Conservation (phyloP, 2,329 filamentous ascomycete species). For the Aureobasidium sp. region DNA sequence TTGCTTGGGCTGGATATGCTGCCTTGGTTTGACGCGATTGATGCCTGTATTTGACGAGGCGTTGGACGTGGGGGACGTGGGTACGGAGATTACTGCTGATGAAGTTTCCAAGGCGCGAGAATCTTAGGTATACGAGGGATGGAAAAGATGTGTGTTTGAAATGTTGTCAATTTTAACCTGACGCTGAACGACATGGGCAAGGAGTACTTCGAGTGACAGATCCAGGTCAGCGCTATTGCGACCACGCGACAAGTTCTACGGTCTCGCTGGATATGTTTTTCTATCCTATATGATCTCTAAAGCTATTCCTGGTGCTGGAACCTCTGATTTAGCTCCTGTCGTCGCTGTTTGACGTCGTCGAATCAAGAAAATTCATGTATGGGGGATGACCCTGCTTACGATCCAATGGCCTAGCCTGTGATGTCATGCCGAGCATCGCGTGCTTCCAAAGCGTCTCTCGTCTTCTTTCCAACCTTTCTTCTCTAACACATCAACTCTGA, state of each 20-base stretch:
- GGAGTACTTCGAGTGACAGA: too few species aligned
- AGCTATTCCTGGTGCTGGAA: background rate
- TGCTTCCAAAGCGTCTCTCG: background rate
- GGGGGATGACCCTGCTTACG: background rate
- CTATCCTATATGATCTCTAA: background rate
- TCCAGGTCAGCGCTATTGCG: too few species aligned
- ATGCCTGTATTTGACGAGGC: conserved; percentile 1
- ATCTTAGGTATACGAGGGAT: background rate
- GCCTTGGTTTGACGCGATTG: conserved; percentile 57
- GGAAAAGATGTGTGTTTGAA: too few species aligned
- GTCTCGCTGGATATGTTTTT: background rate
- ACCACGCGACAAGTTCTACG: too few species aligned
- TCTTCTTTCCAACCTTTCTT: background rate
- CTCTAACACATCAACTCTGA: background rate
- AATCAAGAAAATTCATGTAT: background rate
- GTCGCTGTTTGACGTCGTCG: background rate
- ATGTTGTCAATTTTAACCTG: too few species aligned
- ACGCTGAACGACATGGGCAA: too few species aligned
- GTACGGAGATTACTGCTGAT: too few species aligned
- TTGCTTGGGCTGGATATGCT: conserved; percentile 62
- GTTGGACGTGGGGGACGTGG: background rate
- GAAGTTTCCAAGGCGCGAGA: background rate
- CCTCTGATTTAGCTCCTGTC: background rate
- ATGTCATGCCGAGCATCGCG: background rate
- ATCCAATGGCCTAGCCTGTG: background rate